Base-by-base conservation (phyloP, 177 flowering plant genomes). In the Vitis hybrid region DNA sequence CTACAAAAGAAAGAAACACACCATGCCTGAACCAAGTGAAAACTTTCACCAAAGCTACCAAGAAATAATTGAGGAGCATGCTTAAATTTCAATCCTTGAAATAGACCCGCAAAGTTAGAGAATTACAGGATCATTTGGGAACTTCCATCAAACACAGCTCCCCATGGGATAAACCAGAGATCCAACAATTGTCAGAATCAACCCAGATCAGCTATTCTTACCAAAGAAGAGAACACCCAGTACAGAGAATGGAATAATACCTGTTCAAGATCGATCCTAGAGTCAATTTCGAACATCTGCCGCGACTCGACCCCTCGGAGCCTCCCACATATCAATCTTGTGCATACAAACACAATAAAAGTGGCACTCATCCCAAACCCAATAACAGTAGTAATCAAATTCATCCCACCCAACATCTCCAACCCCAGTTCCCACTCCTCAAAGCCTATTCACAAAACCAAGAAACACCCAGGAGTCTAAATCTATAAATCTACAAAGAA, bases 281-380 rank as follows among this genome's bases (percentile, higher is more conserved):
- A 72, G 46, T 84, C 87, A 62, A 75, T 73, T 72, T 86, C 90
- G 15, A 83, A 81, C 74, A 79, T 77, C 7, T 73, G 83, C 19
- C 84, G 60, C 0, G 88, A 75, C 51, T 81, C 87, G 1, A 61
- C 68, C 10, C 80, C 48, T 12, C 89, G 83, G 2, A 86, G 68
- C 77, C 94, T 85, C 68, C 95, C 84, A 73, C 94, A 92, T 58
- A 88, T 83, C 27, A 92, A 78, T 77, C 93, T 84, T 11, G 92
- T 78, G 75, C 94, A 90, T 6, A 92, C 81, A 79, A 90, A 92
- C 66, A 89, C 82, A 66, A 90, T 89, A 71, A 92, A 92, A 60
- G 89, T 83, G 2, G 87, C 89, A 72, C 94, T 86, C 93, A 92
- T 86, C 57, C 83, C 93, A 75, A 92, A 92, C 52, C 94, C 97